Evolutionary conservation across 305 asterid species (phyloP).

Genomic region (Stenogyne calaminthoides): DNA sequence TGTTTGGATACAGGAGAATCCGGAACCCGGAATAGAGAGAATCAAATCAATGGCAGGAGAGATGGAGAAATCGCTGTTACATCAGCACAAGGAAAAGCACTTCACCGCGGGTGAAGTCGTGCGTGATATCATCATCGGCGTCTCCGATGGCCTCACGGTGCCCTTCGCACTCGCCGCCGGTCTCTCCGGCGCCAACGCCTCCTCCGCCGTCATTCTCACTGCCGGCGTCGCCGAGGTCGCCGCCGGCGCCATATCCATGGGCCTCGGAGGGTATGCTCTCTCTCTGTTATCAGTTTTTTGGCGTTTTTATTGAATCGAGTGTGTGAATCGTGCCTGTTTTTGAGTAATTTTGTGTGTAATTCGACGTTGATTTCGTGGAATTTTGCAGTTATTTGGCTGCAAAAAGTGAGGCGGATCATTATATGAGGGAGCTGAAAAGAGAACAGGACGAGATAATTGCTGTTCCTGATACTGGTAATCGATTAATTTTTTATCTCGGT

Average conservation of each 20-base stretch:
- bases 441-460: slow-evolving; percentile 81
- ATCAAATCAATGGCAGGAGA: slow-evolving; percentile 48
- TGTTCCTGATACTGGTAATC: slow-evolving; percentile 85
- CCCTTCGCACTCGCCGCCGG: slow-evolving; percentile 98
- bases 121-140: slow-evolving; percentile 90
- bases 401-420: slow-evolving; percentile 94
- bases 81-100: slow-evolving; percentile 76
- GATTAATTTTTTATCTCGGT: neutral
- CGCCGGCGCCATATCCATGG: slow-evolving; percentile 98
- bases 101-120: slow-evolving; percentile 92
- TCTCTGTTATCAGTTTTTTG: neutral
- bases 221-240: slow-evolving; percentile 96
- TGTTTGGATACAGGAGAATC: neutral
- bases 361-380: neutral
- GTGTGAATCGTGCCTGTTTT: neutral
- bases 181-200: slow-evolving; percentile 87
- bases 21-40: neutral
- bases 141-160: slow-evolving; percentile 91
- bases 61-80: slow-evolving; percentile 42
- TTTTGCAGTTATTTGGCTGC: slow-evolving; percentile 79
- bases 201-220: slow-evolving; percentile 87
- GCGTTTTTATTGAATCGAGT: neutral
- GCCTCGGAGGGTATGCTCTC: slow-evolving; percentile 82
- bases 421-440: slow-evolving; percentile 70
- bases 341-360: neutral